Evolutionary conservation across 441 rosid species (phyloP).

Genomic region (Mallotus japonicus): DNA sequence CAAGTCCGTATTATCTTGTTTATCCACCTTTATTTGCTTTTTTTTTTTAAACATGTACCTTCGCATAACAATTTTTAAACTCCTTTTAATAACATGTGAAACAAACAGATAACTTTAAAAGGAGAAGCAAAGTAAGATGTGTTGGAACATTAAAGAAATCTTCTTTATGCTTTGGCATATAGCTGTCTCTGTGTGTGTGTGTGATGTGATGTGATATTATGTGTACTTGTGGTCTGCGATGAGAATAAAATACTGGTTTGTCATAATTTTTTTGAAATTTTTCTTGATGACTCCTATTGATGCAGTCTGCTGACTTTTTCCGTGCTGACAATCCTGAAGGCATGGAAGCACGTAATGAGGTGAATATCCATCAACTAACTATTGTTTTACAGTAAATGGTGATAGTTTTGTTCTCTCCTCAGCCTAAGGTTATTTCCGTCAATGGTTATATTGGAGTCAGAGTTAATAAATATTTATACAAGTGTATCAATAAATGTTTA

Average conservation of each 20-base stretch:
- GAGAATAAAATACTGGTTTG: background rate
- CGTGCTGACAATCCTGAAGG: slow-evolving; percentile 99
- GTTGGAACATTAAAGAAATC: background rate
- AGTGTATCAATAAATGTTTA: slow-evolving; percentile 4
- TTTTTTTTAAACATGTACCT: background rate
- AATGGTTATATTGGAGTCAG: background rate
- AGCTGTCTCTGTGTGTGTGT: background rate
- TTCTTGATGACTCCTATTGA: slow-evolving; percentile 30
- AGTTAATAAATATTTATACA: background rate
- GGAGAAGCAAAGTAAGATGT: background rate
- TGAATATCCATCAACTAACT: slow-evolving; percentile 29
- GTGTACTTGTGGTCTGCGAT: slow-evolving; percentile 1
- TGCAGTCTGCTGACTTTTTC: slow-evolving; percentile 97
- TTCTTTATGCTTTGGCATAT: background rate
- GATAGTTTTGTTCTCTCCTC: slow-evolving; percentile 17
- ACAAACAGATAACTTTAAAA: background rate
- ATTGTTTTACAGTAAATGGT: slow-evolving; percentile 1
- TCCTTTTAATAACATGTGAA: background rate
- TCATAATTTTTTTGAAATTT: slow-evolving; percentile 14
- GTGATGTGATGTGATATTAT: background rate
- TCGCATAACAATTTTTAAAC: background rate
- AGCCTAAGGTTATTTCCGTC: slow-evolving; percentile 6
- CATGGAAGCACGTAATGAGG: slow-evolving; percentile 98
- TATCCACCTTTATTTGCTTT: too few species aligned
- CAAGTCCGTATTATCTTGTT: too few species aligned